phyloP scores from a whole-genome alignment of 805 yeast species.

The Pichia manshurica region DNA sequence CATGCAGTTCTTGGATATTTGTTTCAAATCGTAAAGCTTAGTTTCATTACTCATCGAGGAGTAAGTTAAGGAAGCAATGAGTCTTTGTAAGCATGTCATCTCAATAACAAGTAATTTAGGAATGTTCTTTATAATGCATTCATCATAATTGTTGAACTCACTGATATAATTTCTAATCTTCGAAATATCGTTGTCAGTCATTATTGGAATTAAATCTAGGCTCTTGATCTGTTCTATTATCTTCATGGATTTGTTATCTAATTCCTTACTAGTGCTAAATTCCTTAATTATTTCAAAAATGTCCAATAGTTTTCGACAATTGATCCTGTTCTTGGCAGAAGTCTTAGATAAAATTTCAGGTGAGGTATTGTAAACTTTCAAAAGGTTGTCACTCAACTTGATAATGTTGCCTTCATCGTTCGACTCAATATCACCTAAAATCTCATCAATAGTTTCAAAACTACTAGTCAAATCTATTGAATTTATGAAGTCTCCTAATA shows the following conservation, averaged over 20 bases:
- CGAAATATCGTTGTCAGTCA: conserved; percentile 42
- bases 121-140: conserved; percentile 66
- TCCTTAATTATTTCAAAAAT: conserved; percentile 62
- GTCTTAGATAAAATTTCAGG: conserved; percentile 54
- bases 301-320: conserved; percentile 57
- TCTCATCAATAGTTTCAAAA: conserved; percentile 19
- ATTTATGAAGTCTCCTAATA: conserved; percentile 72
- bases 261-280: conserved; percentile 12
- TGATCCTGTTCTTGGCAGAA: conserved; percentile 50
- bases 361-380: conserved; percentile 47
- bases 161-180: conserved; percentile 61
- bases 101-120: conserved; percentile 76
- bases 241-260: conserved; percentile 29
- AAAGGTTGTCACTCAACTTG: conserved; percentile 39
- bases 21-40: conserved; percentile 49
- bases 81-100: conserved; percentile 66
- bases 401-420: conserved; percentile 44
- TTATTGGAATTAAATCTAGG: conserved; percentile 63
- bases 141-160: conserved; percentile 59
- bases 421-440: conserved; percentile 17
- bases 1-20: conserved; percentile 81
- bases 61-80: conserved; percentile 26
- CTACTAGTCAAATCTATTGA: conserved; percentile 44
- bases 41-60: conserved; percentile 29
- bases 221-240: conserved; percentile 38